Evolutionary conservation across 345 rosid species (phyloP).

Genomic region (Eucalyptus virginea): DNA sequence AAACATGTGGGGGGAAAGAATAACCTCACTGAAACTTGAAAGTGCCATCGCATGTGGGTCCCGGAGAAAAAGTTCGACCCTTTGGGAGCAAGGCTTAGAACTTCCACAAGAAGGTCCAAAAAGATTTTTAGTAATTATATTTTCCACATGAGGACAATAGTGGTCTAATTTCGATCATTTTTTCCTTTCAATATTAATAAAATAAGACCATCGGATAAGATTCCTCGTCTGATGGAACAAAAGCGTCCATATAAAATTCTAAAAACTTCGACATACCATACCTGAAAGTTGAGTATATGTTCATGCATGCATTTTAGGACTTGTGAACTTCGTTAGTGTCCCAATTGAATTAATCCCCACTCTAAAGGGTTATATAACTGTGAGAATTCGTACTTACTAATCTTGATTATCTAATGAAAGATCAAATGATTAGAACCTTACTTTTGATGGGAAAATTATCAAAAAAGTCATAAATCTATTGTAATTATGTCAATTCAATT

Average conservation of each 20-base stretch:
- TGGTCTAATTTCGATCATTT: not conserved
- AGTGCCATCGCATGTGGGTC: not conserved
- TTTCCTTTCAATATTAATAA: not conserved
- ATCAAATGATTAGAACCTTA: too few species aligned
- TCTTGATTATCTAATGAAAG: not conserved
- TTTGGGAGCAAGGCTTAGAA: not conserved
- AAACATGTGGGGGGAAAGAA: not conserved
- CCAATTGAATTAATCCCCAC: not conserved
- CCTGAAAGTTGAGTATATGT: not conserved
- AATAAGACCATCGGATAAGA: not conserved
- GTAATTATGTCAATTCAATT: fast-evolving
- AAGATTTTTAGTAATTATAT: not conserved
- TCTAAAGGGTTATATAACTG: not conserved
- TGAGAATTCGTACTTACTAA: not conserved
- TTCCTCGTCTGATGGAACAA: not conserved
- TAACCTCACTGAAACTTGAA: not conserved
- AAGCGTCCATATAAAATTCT: not conserved
- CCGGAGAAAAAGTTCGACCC: not conserved
- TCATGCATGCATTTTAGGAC: not conserved
- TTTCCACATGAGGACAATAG: not conserved
- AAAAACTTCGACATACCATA: not conserved
- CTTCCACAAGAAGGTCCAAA: not conserved
- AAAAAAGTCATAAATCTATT: fast-evolving
- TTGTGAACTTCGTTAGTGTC: not conserved
- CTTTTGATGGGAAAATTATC: fast-evolving